A percentile compares a stretch with the other conserved stretches of the same genome.
Conservation (phyloP, 345 rosid species). For the Murraya koenigii region DNA sequence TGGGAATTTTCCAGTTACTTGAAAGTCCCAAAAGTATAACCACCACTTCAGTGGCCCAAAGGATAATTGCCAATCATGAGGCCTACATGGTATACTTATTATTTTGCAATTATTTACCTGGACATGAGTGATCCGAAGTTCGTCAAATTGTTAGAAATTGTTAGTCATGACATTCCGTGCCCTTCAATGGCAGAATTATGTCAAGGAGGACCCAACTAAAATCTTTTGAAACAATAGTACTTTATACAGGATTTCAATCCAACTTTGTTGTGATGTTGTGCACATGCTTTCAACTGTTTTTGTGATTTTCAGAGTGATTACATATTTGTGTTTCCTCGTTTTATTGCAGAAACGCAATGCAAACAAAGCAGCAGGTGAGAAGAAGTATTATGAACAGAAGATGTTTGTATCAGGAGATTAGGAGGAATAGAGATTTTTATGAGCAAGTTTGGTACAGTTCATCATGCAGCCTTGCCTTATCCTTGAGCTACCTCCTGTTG, state of each 20-base stretch:
- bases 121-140: not conserved
- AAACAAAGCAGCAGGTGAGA: constrained; percentile 59
- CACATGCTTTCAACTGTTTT: not conserved
- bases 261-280: not conserved
- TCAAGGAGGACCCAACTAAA: too few relatives aligned
- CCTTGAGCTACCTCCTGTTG: constrained; percentile 16
- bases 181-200: too few relatives aligned
- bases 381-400: constrained; percentile 66
- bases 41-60: constrained; percentile 68
- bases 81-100: constrained; percentile 54
- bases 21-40: constrained; percentile 76
- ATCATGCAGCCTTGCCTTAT: constrained; percentile 12
- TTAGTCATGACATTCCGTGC: too few relatives aligned
- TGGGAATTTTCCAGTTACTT: constrained; percentile 69
- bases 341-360: constrained; percentile 57
- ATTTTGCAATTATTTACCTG: not conserved
- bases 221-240: too few relatives aligned
- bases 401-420: constrained; percentile 53
- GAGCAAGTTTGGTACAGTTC: constrained; percentile 21
- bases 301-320: not conserved
- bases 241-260: too few relatives aligned
- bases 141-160: not conserved
- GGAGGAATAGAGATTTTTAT: not conserved
- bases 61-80: constrained; percentile 84
- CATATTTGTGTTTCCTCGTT: not conserved